Conservation (phyloP, 371 early-diverging fungal genomes). For the Mucor plumbeus region DNA sequence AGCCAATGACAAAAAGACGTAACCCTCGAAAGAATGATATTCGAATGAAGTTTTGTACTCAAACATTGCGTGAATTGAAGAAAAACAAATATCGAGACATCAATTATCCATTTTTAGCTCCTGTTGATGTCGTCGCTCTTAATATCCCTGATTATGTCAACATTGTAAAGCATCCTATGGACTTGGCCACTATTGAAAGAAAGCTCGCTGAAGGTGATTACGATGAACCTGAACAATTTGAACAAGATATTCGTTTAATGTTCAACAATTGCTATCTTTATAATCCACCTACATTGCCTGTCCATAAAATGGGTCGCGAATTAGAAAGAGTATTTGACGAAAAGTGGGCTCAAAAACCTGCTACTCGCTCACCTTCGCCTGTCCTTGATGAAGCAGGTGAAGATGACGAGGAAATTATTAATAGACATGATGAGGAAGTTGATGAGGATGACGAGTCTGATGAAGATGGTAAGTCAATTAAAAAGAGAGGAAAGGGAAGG, state of each 20-base stretch:
- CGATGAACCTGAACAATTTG: constrained; percentile 74
- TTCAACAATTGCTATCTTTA: constrained; percentile 94
- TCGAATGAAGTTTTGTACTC: constrained; percentile 73
- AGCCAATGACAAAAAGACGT: constrained; percentile 46
- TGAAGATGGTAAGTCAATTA: constrained; percentile 40
- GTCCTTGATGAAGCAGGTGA: constrained; percentile 21
- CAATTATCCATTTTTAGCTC: constrained; percentile 82
- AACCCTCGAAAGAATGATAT: constrained; percentile 62
- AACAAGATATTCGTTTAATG: constrained; percentile 86
- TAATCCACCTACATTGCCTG: constrained; percentile 89
- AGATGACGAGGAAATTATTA: constrained; percentile 1
- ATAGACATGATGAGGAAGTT: constrained; percentile 24
- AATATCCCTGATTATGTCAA: constrained; percentile 94
- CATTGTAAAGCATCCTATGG: constrained; percentile 98
- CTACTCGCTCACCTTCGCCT: constrained; percentile 18
- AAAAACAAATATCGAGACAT: constrained; percentile 76
- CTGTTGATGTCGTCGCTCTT: constrained; percentile 93
- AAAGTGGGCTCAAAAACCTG: constrained; percentile 81
- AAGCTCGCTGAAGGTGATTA: constrained; percentile 86
- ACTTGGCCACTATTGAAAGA: constrained; percentile 89
- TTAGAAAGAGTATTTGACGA: constrained; percentile 85
- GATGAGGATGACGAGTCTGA: constrained; percentile 37
- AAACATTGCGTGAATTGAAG: constrained; percentile 77
- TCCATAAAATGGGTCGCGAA: constrained; percentile 82
- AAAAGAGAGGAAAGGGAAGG: not conserved